Evolutionary conservation across 176 grass and related monocot genomes (phyloP).

Genomic region (Echinochloa phyllopogon): DNA sequence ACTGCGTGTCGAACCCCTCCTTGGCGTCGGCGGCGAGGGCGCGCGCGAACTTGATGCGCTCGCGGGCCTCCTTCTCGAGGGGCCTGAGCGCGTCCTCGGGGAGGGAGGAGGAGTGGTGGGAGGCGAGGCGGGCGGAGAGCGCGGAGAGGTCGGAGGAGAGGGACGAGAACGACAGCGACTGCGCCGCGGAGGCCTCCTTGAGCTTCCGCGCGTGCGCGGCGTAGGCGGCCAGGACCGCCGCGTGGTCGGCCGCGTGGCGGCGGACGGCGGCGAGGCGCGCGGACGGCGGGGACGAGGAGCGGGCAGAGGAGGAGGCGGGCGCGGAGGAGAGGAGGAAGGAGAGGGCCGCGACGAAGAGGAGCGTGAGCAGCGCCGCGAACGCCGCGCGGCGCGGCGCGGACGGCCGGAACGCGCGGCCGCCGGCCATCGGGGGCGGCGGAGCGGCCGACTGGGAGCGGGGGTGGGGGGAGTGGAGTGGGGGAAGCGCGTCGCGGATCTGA

Average conservation of each 20-base stretch:
- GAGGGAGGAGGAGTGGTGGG: conserved; percentile 31
- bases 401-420: conserved; percentile 72
- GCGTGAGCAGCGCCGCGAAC: conserved; percentile 70
- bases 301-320: conserved; percentile 10
- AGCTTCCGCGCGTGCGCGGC: conserved; percentile 77
- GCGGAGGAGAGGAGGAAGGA: conserved; percentile 54
- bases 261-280: conserved; percentile 63
- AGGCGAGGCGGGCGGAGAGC: conserved; percentile 61
- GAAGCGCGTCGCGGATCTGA: conserved; percentile 47
- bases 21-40: conserved; percentile 81
- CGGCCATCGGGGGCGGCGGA: conserved; percentile 59
- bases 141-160: conserved; percentile 67
- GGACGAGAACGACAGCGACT: conserved; percentile 75
- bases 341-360: conserved; percentile 54
- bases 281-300: conserved; percentile 37
- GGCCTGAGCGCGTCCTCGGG: conserved; percentile 57
- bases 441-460: neutral
- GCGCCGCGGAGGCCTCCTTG: conserved; percentile 78
- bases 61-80: conserved; percentile 90
- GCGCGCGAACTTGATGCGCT: conserved; percentile 80
- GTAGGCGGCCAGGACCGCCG: conserved; percentile 73
- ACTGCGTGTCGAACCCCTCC: conserved; percentile 86
- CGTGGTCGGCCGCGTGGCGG: conserved; percentile 81
- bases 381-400: conserved; percentile 61
- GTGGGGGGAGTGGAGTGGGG: conserved; percentile 1